Base-by-base conservation (phyloP, 495 filamentous ascomycete genomes). In the Xylaria palmicola region DNA sequence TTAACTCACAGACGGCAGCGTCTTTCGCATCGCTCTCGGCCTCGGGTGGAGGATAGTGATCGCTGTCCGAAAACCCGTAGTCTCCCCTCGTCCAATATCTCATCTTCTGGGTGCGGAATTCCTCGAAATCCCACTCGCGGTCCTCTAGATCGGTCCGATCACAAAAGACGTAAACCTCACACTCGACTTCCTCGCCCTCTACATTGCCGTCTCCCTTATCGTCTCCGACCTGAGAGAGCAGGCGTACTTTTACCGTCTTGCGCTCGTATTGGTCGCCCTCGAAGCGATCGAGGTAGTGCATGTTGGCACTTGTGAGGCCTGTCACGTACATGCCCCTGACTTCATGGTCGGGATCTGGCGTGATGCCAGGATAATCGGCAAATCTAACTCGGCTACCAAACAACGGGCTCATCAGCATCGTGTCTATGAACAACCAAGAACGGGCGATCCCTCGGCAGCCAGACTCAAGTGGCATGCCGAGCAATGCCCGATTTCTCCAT, bases 311-410 rank as follows among this genome's bases (percentile, higher is more conserved):
- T 2, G 90, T 94, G 26, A 98, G 75, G 2, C 93, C 93, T 0
- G 84, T 86, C 2, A 92, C 91, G 41, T 85, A 85, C 26, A 85
- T 89, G 8, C 94, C 94, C n/a, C 88, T 81, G 10, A 97, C 93
- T n/a, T 76, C 60, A 56, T 82, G 77, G 37, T 74, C 73, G 10
- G 68, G 34, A 47, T 83, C 77, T 0, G 83, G 72, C 1, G 87
- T 74, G 32, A 98, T 90, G n/a, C 87, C 93, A 0, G 94, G 94
- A 69, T 96, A 98, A 74, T 95, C 91, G 45, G 82, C 87, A 29
- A 72, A 44, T 30, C 53, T 29, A 0, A 81, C 74, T 8, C 78
- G 73, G 27, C 69, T 72, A 37, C 19, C 24, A 30, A 39, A 26
- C 36, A 15, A 13, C 12, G n/a, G 19, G 19, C 61, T 47, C 60